phyloP scores from a whole-genome alignment of 2,329 filamentous ascomycete genomes.

The Aspergillus transmontanensis region DNA sequence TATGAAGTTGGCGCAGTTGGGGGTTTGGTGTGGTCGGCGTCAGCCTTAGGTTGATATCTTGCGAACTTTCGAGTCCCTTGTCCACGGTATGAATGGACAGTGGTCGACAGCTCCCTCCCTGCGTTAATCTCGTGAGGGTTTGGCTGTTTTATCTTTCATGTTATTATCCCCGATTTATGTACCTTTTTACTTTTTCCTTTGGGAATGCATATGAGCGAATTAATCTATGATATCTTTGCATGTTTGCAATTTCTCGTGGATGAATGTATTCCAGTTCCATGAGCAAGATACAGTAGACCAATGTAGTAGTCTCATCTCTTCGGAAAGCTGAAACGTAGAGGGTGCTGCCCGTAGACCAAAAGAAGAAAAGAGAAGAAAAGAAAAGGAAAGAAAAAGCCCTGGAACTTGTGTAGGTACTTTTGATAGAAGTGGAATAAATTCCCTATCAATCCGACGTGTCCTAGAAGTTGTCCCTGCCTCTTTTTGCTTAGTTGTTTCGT shows the following conservation, averaged over 20 bases:
- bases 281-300: not conserved
- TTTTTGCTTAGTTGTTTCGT: not conserved
- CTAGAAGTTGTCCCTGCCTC: not conserved
- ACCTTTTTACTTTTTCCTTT: slow-evolving; percentile 12
- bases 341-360: not conserved
- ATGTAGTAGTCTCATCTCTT: not conserved
- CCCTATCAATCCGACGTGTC: not conserved
- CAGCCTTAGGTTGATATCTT: slow-evolving; percentile 4
- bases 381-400: too few relatives aligned
- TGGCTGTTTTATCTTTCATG: slow-evolving; percentile 6
- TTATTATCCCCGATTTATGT: slow-evolving; percentile 12
- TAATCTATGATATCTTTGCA: slow-evolving; percentile 22
- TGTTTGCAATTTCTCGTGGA: slow-evolving; percentile 28
- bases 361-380: too few relatives aligned
- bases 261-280: not conserved
- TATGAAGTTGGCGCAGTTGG: slow-evolving; percentile 14
- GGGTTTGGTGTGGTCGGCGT: slow-evolving; percentile 8
- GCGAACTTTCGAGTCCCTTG: not conserved
- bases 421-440: not conserved
- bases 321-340: not conserved
- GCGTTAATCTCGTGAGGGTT: not conserved
- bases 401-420: not conserved
- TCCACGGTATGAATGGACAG: not conserved
- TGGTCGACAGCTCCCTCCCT: not conserved
- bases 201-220: slow-evolving; percentile 28